Conservation (phyloP, 2,329 filamentous ascomycete genomes). For the Penicillium expansum region DNA sequence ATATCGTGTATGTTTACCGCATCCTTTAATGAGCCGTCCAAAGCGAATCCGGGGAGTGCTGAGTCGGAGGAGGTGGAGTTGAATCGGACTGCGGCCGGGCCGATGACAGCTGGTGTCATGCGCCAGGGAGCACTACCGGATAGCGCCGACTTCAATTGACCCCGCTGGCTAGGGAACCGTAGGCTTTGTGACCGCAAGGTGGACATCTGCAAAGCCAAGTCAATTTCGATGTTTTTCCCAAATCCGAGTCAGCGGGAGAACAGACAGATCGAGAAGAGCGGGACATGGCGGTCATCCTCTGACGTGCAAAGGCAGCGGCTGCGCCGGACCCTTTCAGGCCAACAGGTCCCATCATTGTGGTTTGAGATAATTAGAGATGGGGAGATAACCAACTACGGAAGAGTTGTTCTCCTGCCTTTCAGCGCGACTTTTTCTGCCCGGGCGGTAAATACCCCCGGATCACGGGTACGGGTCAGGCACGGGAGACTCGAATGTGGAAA, state of each 20-base stretch:
- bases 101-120: conserved; percentile 20
- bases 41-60: conserved; percentile 15
- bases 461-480: conserved; percentile 5
- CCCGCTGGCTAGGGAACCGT: conserved; percentile 20
- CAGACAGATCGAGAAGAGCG: conserved; percentile 38
- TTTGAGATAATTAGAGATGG: conserved; percentile 12
- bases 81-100: conserved; percentile 35
- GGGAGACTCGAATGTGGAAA: neutral
- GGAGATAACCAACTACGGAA: conserved; percentile 10
- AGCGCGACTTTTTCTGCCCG: conserved; percentile 39
- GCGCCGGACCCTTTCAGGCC: conserved; percentile 51
- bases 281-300: conserved; percentile 28
- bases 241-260: conserved; percentile 9
- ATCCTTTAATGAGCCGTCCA: conserved; percentile 13
- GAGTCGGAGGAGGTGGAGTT: conserved; percentile 36
- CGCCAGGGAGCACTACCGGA: conserved; percentile 25
- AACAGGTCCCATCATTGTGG: conserved; percentile 56
- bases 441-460: conserved; percentile 21
- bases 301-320: conserved; percentile 39
- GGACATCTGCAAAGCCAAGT: conserved; percentile 32
- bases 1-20: conserved; percentile 35
- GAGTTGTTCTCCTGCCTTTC: conserved; percentile 28
- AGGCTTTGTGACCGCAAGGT: conserved; percentile 31
- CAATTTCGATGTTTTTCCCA: conserved; percentile 16
- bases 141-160: conserved; percentile 22